Percentiles rank a stretch among this genome's conserved stretches.
Conservation (phyloP, 345 rosid genomes). For the Isatis tinctoria region DNA sequence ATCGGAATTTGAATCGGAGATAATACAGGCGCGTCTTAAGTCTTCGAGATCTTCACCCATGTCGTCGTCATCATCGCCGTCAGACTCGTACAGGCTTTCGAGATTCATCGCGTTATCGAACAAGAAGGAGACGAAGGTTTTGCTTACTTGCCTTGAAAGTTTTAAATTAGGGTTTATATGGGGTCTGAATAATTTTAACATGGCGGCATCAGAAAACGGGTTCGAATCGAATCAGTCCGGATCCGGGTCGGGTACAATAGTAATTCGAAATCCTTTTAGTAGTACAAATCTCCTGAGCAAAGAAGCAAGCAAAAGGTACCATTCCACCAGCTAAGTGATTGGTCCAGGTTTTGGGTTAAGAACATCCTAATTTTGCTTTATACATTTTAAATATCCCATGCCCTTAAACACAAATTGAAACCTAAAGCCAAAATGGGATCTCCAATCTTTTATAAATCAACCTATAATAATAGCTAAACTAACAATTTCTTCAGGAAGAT, state of each 20-base stretch:
- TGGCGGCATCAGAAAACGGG: not conserved
- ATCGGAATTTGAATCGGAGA: conserved; percentile 41
- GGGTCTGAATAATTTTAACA: not conserved
- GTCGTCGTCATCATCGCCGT: conserved; percentile 28
- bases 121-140: not conserved
- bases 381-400: conserved; percentile 7
- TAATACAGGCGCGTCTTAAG: conserved; percentile 58
- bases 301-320: too few species aligned
- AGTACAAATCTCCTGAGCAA: too few species aligned
- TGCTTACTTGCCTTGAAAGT: not conserved
- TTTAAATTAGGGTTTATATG: not conserved
- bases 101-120: conserved; percentile 27
- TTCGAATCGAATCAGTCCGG: not conserved
- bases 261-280: not conserved
- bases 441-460: not conserved
- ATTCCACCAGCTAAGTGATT: not conserved
- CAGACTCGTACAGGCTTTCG: conserved; percentile 21
- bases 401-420: not conserved
- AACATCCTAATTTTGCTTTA: not conserved
- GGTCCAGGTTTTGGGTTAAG: not conserved
- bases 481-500: not conserved
- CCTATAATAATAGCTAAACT: not conserved
- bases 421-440: not conserved
- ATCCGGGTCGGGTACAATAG: too few species aligned
- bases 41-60: conserved; percentile 70